Conservation (phyloP, 2,329 filamentous ascomycete genomes). For the Saccharata proteae region DNA sequence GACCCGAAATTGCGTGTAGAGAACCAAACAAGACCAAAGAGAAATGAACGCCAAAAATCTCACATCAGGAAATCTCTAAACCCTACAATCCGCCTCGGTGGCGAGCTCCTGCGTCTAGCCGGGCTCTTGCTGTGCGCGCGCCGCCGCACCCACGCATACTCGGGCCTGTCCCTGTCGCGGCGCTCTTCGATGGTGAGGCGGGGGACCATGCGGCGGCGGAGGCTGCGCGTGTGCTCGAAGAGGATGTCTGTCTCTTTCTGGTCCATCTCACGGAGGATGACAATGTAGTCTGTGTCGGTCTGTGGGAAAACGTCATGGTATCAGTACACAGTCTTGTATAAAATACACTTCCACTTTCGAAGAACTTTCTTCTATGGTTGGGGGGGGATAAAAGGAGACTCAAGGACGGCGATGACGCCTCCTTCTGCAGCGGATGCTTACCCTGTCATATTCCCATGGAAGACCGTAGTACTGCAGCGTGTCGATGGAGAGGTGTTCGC, state of each 20-base stretch:
- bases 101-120: slow-evolving; percentile 15
- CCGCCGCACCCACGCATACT: slow-evolving; percentile 34
- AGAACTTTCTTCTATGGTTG: neutral
- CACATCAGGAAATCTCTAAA: too few species aligned
- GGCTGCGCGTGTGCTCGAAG: slow-evolving; percentile 38
- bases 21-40: too few species aligned
- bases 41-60: too few species aligned
- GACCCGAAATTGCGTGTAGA: too few species aligned
- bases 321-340: slow-evolving; percentile 1
- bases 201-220: slow-evolving; percentile 22
- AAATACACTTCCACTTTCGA: neutral
- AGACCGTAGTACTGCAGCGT: slow-evolving; percentile 37
- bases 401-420: neutral
- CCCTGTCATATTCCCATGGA: slow-evolving; percentile 35
- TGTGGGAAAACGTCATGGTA: slow-evolving; percentile 12
- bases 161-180: slow-evolving; percentile 23
- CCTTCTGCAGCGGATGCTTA: slow-evolving; percentile 23
- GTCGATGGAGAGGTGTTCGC: slow-evolving; percentile 32
- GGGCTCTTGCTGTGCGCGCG: slow-evolving; percentile 18
- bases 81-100: slow-evolving; percentile 4
- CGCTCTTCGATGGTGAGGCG: slow-evolving; percentile 32
- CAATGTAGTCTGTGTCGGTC: slow-evolving; percentile 35
- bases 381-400: neutral
- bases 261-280: slow-evolving; percentile 38
- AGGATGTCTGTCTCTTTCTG: slow-evolving; percentile 36